Evolutionary conservation across 75 land plant genomes (phyloP).

Genomic region (Chamaecyparis obtusa): DNA sequence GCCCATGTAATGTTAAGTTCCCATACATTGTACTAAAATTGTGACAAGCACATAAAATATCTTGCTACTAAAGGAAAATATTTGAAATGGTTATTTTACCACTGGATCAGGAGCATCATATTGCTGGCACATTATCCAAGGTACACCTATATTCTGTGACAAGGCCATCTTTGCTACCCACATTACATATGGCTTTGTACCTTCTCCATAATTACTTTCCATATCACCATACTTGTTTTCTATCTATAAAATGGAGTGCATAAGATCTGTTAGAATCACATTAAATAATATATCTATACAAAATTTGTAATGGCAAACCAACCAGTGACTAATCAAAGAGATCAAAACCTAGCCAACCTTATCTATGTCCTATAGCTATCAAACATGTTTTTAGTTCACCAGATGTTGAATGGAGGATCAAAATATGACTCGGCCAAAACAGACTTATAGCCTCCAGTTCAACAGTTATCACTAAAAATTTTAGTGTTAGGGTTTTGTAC

Average conservation of each 20-base stretch:
- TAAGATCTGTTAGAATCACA: background rate
- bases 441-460: background rate
- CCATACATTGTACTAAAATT: background rate
- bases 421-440: background rate
- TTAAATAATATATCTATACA: background rate
- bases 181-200: constrained; percentile 66
- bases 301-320: background rate
- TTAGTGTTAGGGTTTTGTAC: background rate
- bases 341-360: background rate
- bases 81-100: constrained; percentile 29
- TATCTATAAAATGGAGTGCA: constrained; percentile 36
- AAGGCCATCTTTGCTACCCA: constrained; percentile 89
- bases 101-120: no score
- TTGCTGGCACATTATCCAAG: constrained; percentile 60
- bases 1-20: background rate
- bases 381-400: background rate
- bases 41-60: background rate
- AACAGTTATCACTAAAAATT: background rate
- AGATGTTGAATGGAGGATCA: background rate
- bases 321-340: background rate
- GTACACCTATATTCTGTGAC: constrained; percentile 75
- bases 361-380: background rate
- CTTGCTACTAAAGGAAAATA: constrained; percentile 14
- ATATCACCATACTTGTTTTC: constrained; percentile 80
- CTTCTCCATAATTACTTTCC: constrained; percentile 57